phyloP scores from a whole-genome alignment of 1,284 basidiomycete species.

The Papiliotrema fonsecae region DNA sequence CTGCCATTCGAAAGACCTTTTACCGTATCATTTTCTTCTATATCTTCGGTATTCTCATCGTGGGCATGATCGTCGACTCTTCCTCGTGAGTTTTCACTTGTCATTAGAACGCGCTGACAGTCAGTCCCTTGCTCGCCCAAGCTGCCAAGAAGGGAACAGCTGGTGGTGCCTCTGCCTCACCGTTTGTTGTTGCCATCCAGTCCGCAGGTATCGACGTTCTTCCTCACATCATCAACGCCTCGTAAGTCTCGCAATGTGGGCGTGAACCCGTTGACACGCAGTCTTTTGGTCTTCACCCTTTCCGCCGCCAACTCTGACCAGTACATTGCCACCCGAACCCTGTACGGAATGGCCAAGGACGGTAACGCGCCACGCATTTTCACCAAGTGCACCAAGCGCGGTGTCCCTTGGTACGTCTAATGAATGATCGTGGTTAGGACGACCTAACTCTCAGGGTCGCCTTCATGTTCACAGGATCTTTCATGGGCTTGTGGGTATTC shows the following conservation, averaged over 20 bases:
- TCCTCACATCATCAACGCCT: slow-evolving; percentile 51
- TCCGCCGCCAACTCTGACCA: slow-evolving; percentile 52
- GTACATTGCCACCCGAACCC: slow-evolving; percentile 53
- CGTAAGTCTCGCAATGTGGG: slow-evolving; percentile 1
- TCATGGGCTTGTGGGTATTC: slow-evolving; percentile 45
- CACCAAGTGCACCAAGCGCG: slow-evolving; percentile 44
- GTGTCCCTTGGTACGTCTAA: slow-evolving; percentile 48
- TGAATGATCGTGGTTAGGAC: neutral
- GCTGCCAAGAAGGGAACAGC: slow-evolving; percentile 13
- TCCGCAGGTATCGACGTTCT: slow-evolving; percentile 49
- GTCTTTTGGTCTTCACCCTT: slow-evolving; percentile 42
- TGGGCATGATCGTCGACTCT: slow-evolving; percentile 58
- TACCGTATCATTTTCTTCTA: slow-evolving; percentile 61
- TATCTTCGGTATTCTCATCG: slow-evolving; percentile 51
- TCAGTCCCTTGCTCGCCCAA: slow-evolving; percentile 13
- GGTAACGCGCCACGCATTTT: slow-evolving; percentile 55
- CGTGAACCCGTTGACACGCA: neutral
- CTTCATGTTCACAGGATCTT: slow-evolving; percentile 40
- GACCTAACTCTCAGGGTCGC: slow-evolving; percentile 15
- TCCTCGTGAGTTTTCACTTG: slow-evolving; percentile 9
- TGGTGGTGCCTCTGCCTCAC: slow-evolving; percentile 59
- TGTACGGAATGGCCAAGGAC: slow-evolving; percentile 55
- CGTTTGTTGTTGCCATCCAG: slow-evolving; percentile 63
- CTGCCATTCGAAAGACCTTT: slow-evolving; percentile 55
- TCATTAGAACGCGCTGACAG: neutral